These are phyloP conservation scores for Pyrenochaeta sp. DNA, from an alignment of 2,329 filamentous ascomycete species.

Conservation along the genomic window DNA sequence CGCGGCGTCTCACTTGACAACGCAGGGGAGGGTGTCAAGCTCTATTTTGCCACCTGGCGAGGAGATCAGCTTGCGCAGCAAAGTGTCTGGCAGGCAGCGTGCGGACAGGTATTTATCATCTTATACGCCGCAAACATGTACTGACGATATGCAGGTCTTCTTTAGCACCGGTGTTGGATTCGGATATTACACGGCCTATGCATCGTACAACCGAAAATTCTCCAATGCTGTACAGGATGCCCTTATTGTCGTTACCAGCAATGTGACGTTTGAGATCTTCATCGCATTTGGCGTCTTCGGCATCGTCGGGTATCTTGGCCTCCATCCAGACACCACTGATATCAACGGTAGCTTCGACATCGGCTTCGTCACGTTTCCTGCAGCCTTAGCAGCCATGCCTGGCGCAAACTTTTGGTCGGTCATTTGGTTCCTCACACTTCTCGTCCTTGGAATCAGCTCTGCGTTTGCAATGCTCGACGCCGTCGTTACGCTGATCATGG, in stretches of 20 bases:
- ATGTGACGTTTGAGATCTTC: constrained; percentile 62
- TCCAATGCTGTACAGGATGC: constrained; percentile 66
- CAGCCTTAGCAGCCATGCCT: constrained; percentile 62
- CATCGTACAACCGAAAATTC: constrained; percentile 62
- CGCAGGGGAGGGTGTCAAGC: constrained; percentile 11
- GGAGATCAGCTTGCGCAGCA: constrained; percentile 39
- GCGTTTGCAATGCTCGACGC: constrained; percentile 66
- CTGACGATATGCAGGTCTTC: constrained; percentile 56
- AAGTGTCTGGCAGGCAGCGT: constrained; percentile 63
- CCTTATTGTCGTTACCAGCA: constrained; percentile 61
- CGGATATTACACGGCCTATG: constrained; percentile 65
- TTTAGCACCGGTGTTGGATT: constrained; percentile 59
- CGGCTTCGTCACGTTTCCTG: constrained; percentile 63
- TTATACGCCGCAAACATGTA: neutral
- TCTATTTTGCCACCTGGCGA: constrained; percentile 21
- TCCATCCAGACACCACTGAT: constrained; percentile 48
- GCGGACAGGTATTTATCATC: neutral
- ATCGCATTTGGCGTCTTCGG: constrained; percentile 59
- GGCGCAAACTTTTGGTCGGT: constrained; percentile 64
- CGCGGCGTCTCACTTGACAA: constrained; percentile 19
- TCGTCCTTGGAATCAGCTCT: constrained; percentile 63
- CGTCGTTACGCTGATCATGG: constrained; percentile 60
- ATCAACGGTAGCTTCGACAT: constrained; percentile 61
- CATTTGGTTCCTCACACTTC: constrained; percentile 63
- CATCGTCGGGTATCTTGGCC: constrained; percentile 57